A percentile compares a stretch with the other conserved stretches of the same genome.
phyloP scores from a whole-genome alignment of 2,329 filamentous ascomycete genomes.

The Nakataea oryzae region DNA sequence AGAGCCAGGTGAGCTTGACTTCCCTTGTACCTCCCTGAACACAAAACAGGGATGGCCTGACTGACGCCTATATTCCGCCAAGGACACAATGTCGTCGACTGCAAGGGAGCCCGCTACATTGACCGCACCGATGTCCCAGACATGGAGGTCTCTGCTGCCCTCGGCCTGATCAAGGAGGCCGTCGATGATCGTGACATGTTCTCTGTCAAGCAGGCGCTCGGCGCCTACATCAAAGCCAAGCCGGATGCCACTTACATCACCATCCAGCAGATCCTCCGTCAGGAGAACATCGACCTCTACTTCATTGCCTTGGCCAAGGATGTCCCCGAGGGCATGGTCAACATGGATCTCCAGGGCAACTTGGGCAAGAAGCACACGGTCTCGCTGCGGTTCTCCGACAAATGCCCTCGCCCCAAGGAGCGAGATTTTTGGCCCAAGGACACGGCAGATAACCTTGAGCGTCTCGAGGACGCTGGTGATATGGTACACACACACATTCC shows the following conservation, averaged over 20 bases:
- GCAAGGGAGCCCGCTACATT: constrained; percentile 49
- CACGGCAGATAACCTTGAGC: constrained; percentile 48
- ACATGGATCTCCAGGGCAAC: constrained; percentile 64
- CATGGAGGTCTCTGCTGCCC: constrained; percentile 43
- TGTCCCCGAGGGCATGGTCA: constrained; percentile 36
- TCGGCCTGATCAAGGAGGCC: constrained; percentile 43
- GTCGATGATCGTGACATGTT: constrained; percentile 46
- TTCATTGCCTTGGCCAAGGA: constrained; percentile 53
- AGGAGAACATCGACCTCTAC: constrained; percentile 41
- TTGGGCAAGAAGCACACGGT: constrained; percentile 54
- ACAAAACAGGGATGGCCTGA: not conserved
- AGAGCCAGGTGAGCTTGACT: constrained; percentile 37
- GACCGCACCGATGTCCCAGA: constrained; percentile 39
- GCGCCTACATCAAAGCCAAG: constrained; percentile 51
- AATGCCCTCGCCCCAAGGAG: constrained; percentile 48
- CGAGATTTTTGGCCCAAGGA: constrained; percentile 48
- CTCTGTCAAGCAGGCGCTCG: constrained; percentile 47
- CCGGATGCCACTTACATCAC: constrained; percentile 48
- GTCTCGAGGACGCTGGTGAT: constrained; percentile 57
- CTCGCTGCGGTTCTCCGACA: constrained; percentile 48
- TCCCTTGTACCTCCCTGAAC: not conserved
- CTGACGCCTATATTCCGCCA: not conserved
- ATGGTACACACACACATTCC: constrained; percentile 47
- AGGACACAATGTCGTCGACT: constrained; percentile 48
- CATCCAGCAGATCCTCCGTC: constrained; percentile 51